Evolutionary conservation across 176 grass and related monocot genomes (phyloP).

Genomic region (Chrysopogon serrulatus): DNA sequence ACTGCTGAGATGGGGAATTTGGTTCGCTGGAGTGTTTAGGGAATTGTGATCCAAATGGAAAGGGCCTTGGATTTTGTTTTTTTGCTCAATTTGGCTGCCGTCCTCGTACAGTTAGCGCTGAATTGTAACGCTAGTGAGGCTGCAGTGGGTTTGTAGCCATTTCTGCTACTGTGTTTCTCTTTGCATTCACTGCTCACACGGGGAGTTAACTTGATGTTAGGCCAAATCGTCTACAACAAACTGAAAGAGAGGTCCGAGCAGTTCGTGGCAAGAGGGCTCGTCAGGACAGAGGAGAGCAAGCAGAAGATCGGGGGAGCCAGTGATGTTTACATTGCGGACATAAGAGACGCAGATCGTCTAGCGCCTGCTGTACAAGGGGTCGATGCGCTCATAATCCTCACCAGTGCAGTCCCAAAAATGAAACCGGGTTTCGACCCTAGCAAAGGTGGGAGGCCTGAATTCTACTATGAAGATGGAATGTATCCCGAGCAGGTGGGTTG

Average conservation of each 20-base stretch:
- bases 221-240: conserved; percentile 71
- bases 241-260: conserved; percentile 50
- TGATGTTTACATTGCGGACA: conserved; percentile 63
- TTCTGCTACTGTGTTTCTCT: background rate
- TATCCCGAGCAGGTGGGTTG: conserved; percentile 73
- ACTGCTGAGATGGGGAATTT: background rate
- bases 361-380: conserved; percentile 49
- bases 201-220: conserved; percentile 18
- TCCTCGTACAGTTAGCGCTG: background rate
- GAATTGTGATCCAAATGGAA: background rate
- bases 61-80: background rate
- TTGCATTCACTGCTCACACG: background rate
- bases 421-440: conserved; percentile 66
- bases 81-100: background rate
- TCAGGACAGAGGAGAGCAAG: conserved; percentile 76
- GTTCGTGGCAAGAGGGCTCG: conserved; percentile 59
- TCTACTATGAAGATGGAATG: conserved; percentile 74
- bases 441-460: conserved; percentile 75
- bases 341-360: conserved; percentile 48
- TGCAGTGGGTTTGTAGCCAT: background rate
- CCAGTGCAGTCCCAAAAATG: conserved; percentile 76
- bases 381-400: conserved; percentile 78
- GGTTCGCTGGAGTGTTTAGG: background rate
- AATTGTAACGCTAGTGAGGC: background rate
- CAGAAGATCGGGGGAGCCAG: conserved; percentile 56